Evolutionary conservation across 768 basidiomycete species (phyloP), one percentile per base, ranked within the genome.

Genomic region (Suillus spraguei): DNA sequence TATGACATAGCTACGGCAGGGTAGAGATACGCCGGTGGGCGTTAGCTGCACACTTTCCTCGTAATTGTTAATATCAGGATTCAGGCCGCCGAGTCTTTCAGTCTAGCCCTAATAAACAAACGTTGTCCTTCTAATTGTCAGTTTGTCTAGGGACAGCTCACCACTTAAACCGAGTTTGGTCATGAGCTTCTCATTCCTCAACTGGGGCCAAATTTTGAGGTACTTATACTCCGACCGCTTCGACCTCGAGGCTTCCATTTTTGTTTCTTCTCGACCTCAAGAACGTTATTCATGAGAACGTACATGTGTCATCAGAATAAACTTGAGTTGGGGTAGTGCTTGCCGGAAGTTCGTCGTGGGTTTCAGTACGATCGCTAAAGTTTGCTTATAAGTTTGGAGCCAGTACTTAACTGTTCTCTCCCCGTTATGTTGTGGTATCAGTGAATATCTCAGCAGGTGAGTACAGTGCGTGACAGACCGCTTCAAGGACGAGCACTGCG

Each of bases 241-340:
- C 33, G 33, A 53, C 32, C 20, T 53, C 52, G 32, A 33, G 32
- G 52, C 52, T 32, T 53, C 20, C 35, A 53, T 53, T 53, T 53
- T 53, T 13, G 52, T 53, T 6, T 5, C 3, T 33, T n/a, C 10
- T 35, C 20, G 17, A n/a, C 32, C 20, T 53, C 20, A 11, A 10
- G 11, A 53, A 17, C 28, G 28, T 9, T 20, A 16, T 17, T 2
- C 50, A 28, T 17, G 24, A 28, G 49, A 28, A 16, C 49, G 4
- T 16, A 9, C 14, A 1, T 49, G 47, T 28, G 16, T 50, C 24
- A 28, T 24, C 13, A 17, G 49, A 28, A 50, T 28, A 28, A 28
- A 28, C 24, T 50, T 28, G 49, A 50, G 49, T 16, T 28, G 5
- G 2, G 14, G 22, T 24, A 22, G 6, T 7, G 3, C 46, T 13